phyloP scores from a whole-genome alignment of 345 rosid genomes.

The Nasturtium officinale region DNA sequence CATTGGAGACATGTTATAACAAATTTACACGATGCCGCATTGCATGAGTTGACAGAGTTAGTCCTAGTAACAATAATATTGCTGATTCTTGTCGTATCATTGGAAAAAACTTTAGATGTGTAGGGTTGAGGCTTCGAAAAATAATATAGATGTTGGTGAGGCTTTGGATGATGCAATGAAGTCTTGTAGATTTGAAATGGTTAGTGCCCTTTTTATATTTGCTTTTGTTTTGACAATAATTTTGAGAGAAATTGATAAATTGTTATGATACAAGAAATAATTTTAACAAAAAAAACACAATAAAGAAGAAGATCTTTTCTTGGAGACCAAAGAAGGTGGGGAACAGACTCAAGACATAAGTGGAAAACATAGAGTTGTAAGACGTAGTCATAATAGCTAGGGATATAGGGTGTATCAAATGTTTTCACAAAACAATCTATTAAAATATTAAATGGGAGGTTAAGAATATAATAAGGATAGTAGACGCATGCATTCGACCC shows the following conservation, averaged over 20 bases:
- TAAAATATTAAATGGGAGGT: constrained; percentile 20
- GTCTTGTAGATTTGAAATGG: constrained; percentile 29
- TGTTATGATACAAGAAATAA: constrained; percentile 24
- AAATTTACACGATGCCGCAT: constrained; percentile 11
- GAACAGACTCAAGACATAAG: constrained; percentile 47
- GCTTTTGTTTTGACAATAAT: constrained; percentile 32
- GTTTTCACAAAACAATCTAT: constrained; percentile 26
- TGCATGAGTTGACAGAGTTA: constrained; percentile 17
- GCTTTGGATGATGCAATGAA: constrained; percentile 40
- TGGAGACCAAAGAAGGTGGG: constrained; percentile 52
- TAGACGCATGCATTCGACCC: constrained; percentile 26
- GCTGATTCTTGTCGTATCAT: constrained; percentile 39
- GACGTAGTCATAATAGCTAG: constrained; percentile 39
- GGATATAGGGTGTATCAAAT: constrained; percentile 34
- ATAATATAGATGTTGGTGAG: constrained; percentile 28
- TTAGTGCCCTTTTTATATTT: constrained; percentile 38
- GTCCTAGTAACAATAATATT: constrained; percentile 22
- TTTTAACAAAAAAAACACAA: neutral
- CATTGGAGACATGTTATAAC: constrained; percentile 17
- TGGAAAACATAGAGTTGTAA: constrained; percentile 48
- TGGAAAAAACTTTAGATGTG: constrained; percentile 27
- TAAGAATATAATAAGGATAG: constrained; percentile 32
- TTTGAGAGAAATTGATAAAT: constrained; percentile 26
- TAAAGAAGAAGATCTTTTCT: constrained; percentile 38
- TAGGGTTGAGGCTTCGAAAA: constrained; percentile 23